A percentile compares a stretch with the other conserved stretches of the same genome.
These are phyloP conservation scores for Xylariaceae sp. DNA, from an alignment of 2,329 filamentous ascomycete species.

Conservation along the genomic window DNA sequence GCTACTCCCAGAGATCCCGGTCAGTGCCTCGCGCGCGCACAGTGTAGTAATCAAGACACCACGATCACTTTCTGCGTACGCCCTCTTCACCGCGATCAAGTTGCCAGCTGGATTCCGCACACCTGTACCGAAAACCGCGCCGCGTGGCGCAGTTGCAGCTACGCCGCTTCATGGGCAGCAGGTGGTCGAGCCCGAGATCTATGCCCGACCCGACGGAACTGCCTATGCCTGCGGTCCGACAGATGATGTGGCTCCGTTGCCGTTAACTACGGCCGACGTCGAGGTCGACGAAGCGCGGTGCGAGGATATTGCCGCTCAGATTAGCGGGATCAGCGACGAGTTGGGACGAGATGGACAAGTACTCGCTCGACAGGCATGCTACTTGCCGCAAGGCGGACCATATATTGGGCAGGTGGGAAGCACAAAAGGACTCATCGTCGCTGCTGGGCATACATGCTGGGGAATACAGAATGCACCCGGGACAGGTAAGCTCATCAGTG, in stretches of 20 bases:
- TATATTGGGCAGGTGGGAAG: constrained; percentile 70
- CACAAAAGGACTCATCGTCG: constrained; percentile 68
- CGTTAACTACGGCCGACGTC: constrained; percentile 67
- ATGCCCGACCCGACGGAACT: constrained; percentile 75
- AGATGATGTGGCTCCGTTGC: constrained; percentile 68
- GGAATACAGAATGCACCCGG: constrained; percentile 81
- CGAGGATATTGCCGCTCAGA: constrained; percentile 72
- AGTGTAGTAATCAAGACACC: constrained; percentile 52
- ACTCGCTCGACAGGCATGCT: constrained; percentile 74
- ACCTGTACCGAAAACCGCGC: constrained; percentile 36
- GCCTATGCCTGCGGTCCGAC: constrained; percentile 77
- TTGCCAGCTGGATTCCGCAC: constrained; percentile 61
- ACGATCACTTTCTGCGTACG: constrained; percentile 60
- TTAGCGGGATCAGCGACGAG: constrained; percentile 59
- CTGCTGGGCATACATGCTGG: constrained; percentile 81
- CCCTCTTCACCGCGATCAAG: constrained; percentile 74
- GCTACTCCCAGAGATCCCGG: constrained; percentile 51
- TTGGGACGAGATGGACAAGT: constrained; percentile 64
- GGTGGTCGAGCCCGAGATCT: constrained; percentile 75
- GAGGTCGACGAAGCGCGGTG: constrained; percentile 69
- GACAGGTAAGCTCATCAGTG: constrained; percentile 71
- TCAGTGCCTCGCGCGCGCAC: constrained; percentile 52
- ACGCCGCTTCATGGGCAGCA: constrained; percentile 39
- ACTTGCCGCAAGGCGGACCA: constrained; percentile 74
- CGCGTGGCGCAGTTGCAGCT: constrained; percentile 10